Evolutionary conservation across 805 yeast species (phyloP), one percentile per base, ranked within the genome.

Genomic region (Saturnispora sanitii): DNA sequence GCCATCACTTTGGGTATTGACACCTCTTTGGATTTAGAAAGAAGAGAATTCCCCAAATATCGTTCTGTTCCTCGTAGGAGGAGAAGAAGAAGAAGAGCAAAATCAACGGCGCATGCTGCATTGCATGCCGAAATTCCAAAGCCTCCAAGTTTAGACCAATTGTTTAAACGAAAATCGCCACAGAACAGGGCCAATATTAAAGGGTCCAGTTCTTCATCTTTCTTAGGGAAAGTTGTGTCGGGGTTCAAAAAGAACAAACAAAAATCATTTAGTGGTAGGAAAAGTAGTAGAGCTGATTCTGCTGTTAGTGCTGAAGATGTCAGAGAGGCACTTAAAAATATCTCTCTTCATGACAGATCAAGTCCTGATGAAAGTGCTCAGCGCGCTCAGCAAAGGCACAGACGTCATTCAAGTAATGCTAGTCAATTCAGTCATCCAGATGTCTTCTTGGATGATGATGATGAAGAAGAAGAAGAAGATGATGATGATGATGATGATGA

Each of bases 21-120:
- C 49, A 74, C 88, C 25, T 68, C 95, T 2, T 65, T 87, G 38
- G 96, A 92, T 47, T 55, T 90, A 18, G 77, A 71, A 26, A 70
- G 73, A 35, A 70, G 97, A 36, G 79, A 75, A 37, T 60, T 76
- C 55, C 96, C 95, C 11, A 71, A 68, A 33, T 86, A 79, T 54
- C 70, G 92, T 53, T 79, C 90, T 1, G 86, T 84, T 13, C 95
- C 95, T 5, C 64, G 90, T 47, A 68, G 92, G 46, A 67, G 88
- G 48, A 65, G 85, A 35, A 46, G 58, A 12, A 64, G 45, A 22
- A 22, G 71, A 18, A 21, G 6, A 16, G 21, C 21, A 15, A 15
- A 12, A 18, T 15, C 12, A 16, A 21, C 8, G 31, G 13, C 13
- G 32, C n/a, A n/a, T 31, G 22, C 27, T 16, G 7, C 21, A 11